phyloP scores from a whole-genome alignment of 1,284 basidiomycete species.

The Hypsizygus ulmarius region DNA sequence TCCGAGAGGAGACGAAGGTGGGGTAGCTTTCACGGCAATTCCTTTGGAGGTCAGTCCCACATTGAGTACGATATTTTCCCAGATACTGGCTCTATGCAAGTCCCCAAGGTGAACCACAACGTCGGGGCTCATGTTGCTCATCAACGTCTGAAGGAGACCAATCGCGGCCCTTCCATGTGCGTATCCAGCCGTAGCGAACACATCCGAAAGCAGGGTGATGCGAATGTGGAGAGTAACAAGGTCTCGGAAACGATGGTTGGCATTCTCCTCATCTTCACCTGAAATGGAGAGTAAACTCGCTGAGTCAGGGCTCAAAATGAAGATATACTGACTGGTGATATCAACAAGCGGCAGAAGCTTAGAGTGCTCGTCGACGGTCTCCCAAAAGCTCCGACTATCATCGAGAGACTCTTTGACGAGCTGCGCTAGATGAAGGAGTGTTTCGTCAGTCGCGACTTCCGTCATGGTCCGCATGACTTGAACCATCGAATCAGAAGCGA shows the following conservation, averaged over 20 bases:
- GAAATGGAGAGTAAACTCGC: conserved; percentile 16
- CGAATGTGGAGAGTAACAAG: conserved; percentile 81
- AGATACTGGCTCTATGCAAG: conserved; percentile 81
- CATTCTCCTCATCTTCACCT: conserved; percentile 47
- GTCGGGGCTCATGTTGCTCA: conserved; percentile 59
- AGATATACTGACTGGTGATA: conserved; percentile 39
- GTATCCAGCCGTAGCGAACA: conserved; percentile 84
- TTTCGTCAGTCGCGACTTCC: conserved; percentile 80
- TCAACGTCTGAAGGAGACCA: conserved; percentile 74
- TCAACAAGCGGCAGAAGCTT: conserved; percentile 64
- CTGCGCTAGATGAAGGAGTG: conserved; percentile 69
- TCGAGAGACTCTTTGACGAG: conserved; percentile 73
- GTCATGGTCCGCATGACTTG: conserved; percentile 87
- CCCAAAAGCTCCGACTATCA: conserved; percentile 75
- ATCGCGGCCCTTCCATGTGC: conserved; percentile 79
- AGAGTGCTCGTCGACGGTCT: conserved; percentile 47
- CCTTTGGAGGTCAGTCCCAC: conserved; percentile 53
- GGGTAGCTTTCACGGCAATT: conserved; percentile 41
- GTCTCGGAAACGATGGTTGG: conserved; percentile 72
- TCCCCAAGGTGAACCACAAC: conserved; percentile 76
- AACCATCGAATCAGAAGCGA: conserved; percentile 81
- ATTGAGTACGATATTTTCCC: conserved; percentile 85
- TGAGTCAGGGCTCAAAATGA: conserved; percentile 1
- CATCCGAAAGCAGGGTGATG: conserved; percentile 83
- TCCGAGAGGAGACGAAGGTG: conserved; percentile 42